Evolutionary conservation across 805 yeast species (phyloP).

Genomic region (Lachancea lanzarotensis): DNA sequence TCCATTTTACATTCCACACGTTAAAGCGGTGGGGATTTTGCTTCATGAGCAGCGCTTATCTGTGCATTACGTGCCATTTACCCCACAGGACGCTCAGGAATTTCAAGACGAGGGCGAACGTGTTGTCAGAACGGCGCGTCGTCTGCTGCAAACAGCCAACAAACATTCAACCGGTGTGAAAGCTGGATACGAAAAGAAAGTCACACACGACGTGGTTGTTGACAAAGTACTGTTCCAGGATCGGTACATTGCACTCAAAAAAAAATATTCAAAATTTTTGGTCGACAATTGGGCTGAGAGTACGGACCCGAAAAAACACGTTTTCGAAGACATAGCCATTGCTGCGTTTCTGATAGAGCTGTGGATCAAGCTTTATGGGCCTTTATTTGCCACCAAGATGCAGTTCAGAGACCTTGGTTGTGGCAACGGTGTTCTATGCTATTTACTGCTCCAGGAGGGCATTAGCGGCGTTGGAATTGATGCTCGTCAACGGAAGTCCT

Average conservation of each 20-base stretch:
- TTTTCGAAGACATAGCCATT: conserved; percentile 91
- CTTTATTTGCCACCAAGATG: conserved; percentile 31
- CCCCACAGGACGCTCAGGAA: conserved; percentile 27
- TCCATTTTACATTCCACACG: conserved; percentile 89
- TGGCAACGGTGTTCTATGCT: conserved; percentile 85
- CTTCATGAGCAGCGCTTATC: conserved; percentile 46
- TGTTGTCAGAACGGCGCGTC: conserved; percentile 71
- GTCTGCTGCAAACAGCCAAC: conserved; percentile 69
- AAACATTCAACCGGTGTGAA: conserved; percentile 81
- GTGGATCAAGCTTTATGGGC: conserved; percentile 54
- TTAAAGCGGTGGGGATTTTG: conserved; percentile 67
- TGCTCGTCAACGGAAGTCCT: conserved; percentile 82
- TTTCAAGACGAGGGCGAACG: conserved; percentile 43
- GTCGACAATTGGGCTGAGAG: conserved; percentile 87
- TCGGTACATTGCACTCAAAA: conserved; percentile 70
- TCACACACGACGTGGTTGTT: conserved; percentile 80
- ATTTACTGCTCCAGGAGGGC: conserved; percentile 72
- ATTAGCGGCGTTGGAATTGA: conserved; percentile 79
- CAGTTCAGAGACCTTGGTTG: conserved; percentile 89
- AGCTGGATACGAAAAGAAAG: conserved; percentile 82
- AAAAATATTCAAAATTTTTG: conserved; percentile 66
- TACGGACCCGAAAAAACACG: conserved; percentile 93
- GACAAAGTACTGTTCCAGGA: conserved; percentile 79
- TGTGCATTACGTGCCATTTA: conserved; percentile 68
- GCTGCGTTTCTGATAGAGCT: conserved; percentile 89